Base-by-base conservation (phyloP, 805 yeast genomes). In the Osmozyma mogii region DNA sequence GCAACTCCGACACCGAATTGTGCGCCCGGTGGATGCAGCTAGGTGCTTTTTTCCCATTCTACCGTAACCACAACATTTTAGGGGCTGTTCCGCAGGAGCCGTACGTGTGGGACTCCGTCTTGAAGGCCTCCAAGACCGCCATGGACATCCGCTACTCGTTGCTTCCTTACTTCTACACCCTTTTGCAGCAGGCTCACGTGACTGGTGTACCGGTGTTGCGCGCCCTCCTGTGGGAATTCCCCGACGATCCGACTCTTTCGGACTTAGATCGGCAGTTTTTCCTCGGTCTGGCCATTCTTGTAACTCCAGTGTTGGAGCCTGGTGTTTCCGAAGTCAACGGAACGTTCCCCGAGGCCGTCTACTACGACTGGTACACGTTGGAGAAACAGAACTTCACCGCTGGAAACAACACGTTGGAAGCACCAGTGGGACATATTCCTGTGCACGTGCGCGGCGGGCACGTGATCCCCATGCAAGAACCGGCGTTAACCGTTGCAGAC, bases 71-170 rank as follows among this genome's bases (percentile, higher is more conserved):
- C 34, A 54, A 54, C 29, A 37, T 35, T 6, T 27, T 39, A n/a
- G 51, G 49, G 8, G 46, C 48, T 9, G 39, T 31, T 14, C 23
- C 44, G 9, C 60, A 54, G 35, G 59, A 54, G 38, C 58, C 56
- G 11, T 54, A 51, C 29, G 41, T 40, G 11, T 54, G 60, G 60
- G 37, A 36, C 9, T 31, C 43, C 8, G 58, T 53, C 15, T 35
- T 44, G 3, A 43, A 42, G 9, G 58, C 58, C 11, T 33, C 58
- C 4, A 47, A 36, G 25, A 44, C 41, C 3, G 39, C 52, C 5
- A 49, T 52, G 46, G 34, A 56, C 47, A 65, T 51, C 52, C 47
- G 69, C 58, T 44, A 53, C 65, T n/a, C n/a, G 18, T 36, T 49
- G 22, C 40, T 49, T 31, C 53, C 53, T n/a, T 49, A 48, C 36